Base-by-base conservation (phyloP, 2,329 filamentous ascomycete genomes). In the Fusarium sacchari region DNA sequence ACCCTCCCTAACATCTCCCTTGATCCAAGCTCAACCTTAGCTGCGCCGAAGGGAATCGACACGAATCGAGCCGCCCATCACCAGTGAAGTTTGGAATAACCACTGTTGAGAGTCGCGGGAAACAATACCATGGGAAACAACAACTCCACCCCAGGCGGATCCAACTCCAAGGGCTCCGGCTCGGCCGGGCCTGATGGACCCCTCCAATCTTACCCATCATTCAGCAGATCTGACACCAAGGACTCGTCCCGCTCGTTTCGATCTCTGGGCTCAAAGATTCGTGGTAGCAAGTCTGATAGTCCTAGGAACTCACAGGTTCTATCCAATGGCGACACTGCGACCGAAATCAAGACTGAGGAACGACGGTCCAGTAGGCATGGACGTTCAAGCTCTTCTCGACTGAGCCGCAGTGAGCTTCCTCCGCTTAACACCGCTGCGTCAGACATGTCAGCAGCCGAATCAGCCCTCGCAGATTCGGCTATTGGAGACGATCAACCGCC, bases 211-310 rank as follows among this genome's bases (percentile, higher is more conserved):
- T 97, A 96, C 82, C 96, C 95, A 34, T 97, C 96, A 34, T 96
- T 98, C 81, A 93, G 92, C 84, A 93, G 93, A 81, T 94, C 95
- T 64, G 96, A 98, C 81, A 98, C 96, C 34, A 96, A 95, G 81
- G 95, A 97, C 75, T 98, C 95, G 12, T 90, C 93, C 37, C 93
- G 95, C 74, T 98, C 95, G 9, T 91, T 98, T 82, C 91, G 94
- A 76, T 92, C 91, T 43, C 89, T 98, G 76, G 90, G 94, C 69
- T 97, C 94, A 71, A 98, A 98, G 84, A 98, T 97, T 68, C 94
- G 93, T 5, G 93, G 93, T 40, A 87, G 83, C 74, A 93, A 90
- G 79, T 90, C 86, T 50, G 95, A 97, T 79, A 97, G 95, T 81
- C 95, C 95, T 28, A 89, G 94, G 74, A 91, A 88, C 75, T 97